Percentiles rank a stretch among this genome's conserved stretches.
phyloP scores from a whole-genome alignment of 345 rosid species.

The Citrus sinensis region DVS_A1.0 CM039162.1:26394501-26395000 shows the following conservation, averaged over 20 bases:
- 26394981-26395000: background rate
- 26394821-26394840: background rate
- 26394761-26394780: background rate
- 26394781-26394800: background rate
- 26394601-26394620: too few species aligned
- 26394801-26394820: background rate
- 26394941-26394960: too few species aligned
- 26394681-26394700: background rate
- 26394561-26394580: background rate
- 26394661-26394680: background rate
- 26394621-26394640: background rate
- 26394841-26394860: background rate
- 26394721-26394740: background rate
- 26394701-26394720: background rate
- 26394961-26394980: background rate
- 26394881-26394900: background rate
- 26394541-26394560: background rate
- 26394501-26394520: too few species aligned
- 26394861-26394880: background rate
- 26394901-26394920: background rate
- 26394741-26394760: background rate
- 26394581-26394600: too few species aligned
- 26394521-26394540: background rate
- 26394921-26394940: background rate
- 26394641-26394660: background rate